Percentiles rank a stretch among this genome's conserved stretches.
Conservation (phyloP, 805 yeast genomes). For the Myxozyma mucilagina region DNA sequence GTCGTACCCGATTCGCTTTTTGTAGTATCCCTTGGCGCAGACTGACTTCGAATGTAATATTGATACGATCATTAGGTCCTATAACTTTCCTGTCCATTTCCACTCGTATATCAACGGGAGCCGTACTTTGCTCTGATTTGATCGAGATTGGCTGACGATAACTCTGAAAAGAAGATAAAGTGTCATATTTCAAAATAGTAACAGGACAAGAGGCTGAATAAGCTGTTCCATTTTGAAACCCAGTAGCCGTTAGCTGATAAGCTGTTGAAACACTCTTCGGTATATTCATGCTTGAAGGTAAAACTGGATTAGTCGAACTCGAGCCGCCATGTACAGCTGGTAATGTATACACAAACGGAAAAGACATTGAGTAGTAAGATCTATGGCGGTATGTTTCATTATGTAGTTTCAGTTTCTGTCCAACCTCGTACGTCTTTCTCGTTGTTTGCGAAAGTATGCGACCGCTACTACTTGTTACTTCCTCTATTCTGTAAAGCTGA, state of each 20-base stretch:
- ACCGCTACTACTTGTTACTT: constrained; percentile 30
- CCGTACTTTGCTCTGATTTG: constrained; percentile 39
- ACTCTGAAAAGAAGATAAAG: constrained; percentile 43
- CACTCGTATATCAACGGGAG: constrained; percentile 41
- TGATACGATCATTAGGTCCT: constrained; percentile 44
- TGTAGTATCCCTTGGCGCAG: constrained; percentile 43
- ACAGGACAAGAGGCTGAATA: constrained; percentile 36
- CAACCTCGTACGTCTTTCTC: constrained; percentile 43
- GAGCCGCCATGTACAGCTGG: constrained; percentile 25
- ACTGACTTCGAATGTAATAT: constrained; percentile 37
- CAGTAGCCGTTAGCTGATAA: constrained; percentile 42
- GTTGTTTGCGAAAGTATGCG: constrained; percentile 32
- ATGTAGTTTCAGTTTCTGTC: constrained; percentile 37
- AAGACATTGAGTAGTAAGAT: constrained; percentile 37
- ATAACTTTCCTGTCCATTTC: constrained; percentile 41
- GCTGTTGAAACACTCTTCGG: constrained; percentile 31
- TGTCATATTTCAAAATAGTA: constrained; percentile 42
- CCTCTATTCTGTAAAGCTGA: constrained; percentile 45
- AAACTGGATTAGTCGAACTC: constrained; percentile 36
- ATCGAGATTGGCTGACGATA: constrained; percentile 38
- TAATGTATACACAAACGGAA: constrained; percentile 42
- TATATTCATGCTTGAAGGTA: constrained; percentile 41
- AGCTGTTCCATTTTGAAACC: constrained; percentile 11
- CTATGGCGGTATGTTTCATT: constrained; percentile 29
- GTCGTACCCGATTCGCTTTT: constrained; percentile 42